A percentile compares a stretch with the other conserved stretches of the same genome.
Evolutionary conservation across 2,329 filamentous ascomycete species (phyloP).

Genomic region (Xylaria sp.): DNA sequence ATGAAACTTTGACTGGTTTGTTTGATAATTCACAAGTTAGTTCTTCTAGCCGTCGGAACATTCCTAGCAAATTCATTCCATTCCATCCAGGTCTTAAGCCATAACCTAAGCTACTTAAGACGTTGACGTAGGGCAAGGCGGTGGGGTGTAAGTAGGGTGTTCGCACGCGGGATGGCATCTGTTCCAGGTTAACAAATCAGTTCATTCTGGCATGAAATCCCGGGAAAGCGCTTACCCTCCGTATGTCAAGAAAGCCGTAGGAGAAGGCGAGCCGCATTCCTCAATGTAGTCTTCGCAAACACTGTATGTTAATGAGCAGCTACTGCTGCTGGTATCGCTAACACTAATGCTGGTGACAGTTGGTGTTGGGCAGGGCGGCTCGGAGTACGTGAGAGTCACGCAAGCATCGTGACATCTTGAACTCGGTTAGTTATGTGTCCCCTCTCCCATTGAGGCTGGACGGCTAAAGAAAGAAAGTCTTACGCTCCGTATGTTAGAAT

Average conservation of each 20-base stretch:
- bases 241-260: constrained; percentile 39
- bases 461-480: constrained; percentile 14
- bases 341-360: constrained; percentile 14
- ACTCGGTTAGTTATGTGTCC: background rate
- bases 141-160: constrained; percentile 30
- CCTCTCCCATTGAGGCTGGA: background rate
- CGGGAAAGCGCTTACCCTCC: constrained; percentile 31
- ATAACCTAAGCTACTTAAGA: background rate
- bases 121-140: constrained; percentile 34
- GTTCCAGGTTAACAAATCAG: background rate
- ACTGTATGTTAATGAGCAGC: constrained; percentile 40
- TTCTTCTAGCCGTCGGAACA: background rate
- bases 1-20: too few relatives aligned
- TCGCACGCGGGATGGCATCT: constrained; percentile 36
- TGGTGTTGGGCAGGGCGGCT: constrained; percentile 34
- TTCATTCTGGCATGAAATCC: background rate
- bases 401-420: constrained; percentile 36
- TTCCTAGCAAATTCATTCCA: background rate
- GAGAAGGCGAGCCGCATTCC: constrained; percentile 44
- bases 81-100: background rate
- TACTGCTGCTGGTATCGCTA: constrained; percentile 1
- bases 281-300: constrained; percentile 43
- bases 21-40: too few relatives aligned
- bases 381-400: constrained; percentile 30
- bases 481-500: constrained; percentile 36